Conservation (phyloP, 1,284 basidiomycete species). For the Stereum hirsutum region DNA sequence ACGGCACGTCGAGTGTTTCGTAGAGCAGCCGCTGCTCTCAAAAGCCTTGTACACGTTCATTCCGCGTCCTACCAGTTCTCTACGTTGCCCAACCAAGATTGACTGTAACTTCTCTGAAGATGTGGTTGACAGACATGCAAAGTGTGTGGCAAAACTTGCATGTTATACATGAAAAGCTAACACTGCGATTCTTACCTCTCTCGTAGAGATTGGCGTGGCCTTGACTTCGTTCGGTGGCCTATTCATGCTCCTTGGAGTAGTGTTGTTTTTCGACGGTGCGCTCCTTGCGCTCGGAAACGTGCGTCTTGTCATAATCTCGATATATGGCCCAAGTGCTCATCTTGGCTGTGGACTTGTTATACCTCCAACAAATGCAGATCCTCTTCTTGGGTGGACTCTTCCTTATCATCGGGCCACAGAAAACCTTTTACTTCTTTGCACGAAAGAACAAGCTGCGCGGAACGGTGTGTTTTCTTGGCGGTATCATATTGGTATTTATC, state of each 20-base stretch:
- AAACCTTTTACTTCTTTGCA: constrained; percentile 98
- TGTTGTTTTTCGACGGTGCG: constrained; percentile 98
- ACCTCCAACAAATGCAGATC: too few species aligned
- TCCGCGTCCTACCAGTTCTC: too few species aligned
- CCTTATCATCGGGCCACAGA: constrained; percentile 90
- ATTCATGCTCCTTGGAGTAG: constrained; percentile 93
- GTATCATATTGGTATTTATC: constrained; percentile 80
- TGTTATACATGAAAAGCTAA: background rate
- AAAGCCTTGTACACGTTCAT: too few species aligned
- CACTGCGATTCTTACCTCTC: background rate
- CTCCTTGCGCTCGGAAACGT: constrained; percentile 95
- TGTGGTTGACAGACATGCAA: constrained; percentile 68
- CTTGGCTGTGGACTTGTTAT: background rate
- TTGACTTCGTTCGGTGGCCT: constrained; percentile 95
- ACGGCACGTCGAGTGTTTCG: too few species aligned
- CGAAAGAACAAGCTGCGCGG: constrained; percentile 93
- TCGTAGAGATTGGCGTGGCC: constrained; percentile 87
- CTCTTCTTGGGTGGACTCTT: constrained; percentile 89
- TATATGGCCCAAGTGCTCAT: background rate
- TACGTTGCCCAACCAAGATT: too few species aligned
- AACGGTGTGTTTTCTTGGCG: constrained; percentile 86
- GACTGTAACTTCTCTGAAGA: too few species aligned
- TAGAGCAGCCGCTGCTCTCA: too few species aligned
- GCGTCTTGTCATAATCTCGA: constrained; percentile 17
- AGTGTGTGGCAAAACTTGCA: constrained; percentile 28